These are phyloP conservation scores for Beauveria asiatica DNA, from an alignment of 2,329 filamentous ascomycete genomes.

Conservation along the genomic window DNA sequence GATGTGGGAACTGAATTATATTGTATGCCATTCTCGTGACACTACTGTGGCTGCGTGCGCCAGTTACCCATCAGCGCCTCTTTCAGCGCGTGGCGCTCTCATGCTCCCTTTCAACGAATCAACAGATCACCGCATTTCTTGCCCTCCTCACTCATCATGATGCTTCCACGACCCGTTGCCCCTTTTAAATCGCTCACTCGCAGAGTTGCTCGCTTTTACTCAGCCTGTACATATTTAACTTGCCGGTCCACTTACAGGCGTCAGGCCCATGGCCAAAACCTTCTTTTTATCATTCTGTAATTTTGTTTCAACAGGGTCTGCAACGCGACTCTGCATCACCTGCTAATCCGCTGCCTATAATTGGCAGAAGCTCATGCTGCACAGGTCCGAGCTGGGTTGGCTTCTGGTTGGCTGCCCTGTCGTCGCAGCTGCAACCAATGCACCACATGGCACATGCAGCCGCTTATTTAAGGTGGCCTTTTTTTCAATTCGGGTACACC, in stretches of 20 bases:
- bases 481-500: no score
- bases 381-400: no score
- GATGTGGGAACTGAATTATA: no score
- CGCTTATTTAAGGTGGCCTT: no score
- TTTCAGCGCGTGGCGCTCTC: not conserved
- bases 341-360: not conserved
- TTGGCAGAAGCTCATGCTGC: not conserved
- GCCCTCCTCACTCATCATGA: not conserved
- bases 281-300: not conserved
- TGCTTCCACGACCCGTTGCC: no score
- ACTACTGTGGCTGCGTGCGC: not conserved
- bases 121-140: not conserved
- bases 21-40: not conserved
- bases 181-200: not conserved
- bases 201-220: not conserved
- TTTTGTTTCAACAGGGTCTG: not conserved
- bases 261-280: not conserved
- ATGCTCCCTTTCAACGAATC: conserved; percentile 19
- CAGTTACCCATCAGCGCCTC: not conserved
- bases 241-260: no score
- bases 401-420: not conserved
- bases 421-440: not conserved
- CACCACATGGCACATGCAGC: not conserved
- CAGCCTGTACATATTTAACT: no score
- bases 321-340: not conserved